Base-by-base conservation (phyloP, 1,284 basidiomycete genomes). In the Tetrapyrgos nigripes region DNA sequence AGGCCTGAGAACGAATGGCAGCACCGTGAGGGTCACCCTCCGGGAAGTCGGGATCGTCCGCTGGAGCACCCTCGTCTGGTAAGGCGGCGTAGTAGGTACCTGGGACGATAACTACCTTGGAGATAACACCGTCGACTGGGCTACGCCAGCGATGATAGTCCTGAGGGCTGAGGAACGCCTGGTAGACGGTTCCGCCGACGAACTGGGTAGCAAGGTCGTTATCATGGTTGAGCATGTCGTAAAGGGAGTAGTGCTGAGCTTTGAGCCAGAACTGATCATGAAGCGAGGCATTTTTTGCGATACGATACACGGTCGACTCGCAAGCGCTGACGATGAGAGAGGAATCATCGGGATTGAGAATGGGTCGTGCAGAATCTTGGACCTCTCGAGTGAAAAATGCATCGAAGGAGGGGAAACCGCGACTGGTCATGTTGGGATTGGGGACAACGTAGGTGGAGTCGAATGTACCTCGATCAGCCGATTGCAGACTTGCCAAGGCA, bases 341-440 rank as follows among this genome's bases (percentile, higher is more conserved):
- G 46, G 74, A 62, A 61, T 81, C 66, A 13, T 78, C 71, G 0
- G 78, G 75, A 21, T 45, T 49, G 3, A 66, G 70, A 46, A 83
- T 45, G 1, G 81, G 78, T 46, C 84, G 80, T 31, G 74, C 64
- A 2, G 73, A 75, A 1, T 70, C 68, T 26, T 66, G 66, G 62
- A 83, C 78, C 1, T 63, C 61, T 27, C 83, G 72, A 4, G 77
- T 82, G 70, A 87, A 86, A 70, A 83, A 86, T 57, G 79, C 78
- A 59, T 85, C 84, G 82, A 83, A 86, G 27, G 79, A 80, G 19
- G 63, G 75, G 70, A 71, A 86, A 9, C 82, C 82, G 62, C 77
- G 64, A 62, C 79, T 68, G 29, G 68, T 60, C 4, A 65, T 68
- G 3, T 64, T 61, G 0, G 79, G 74, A 59, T 83, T 77, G 14